Base-by-base conservation (phyloP, 805 yeast species). In the Danielia oregonensis region DNA sequence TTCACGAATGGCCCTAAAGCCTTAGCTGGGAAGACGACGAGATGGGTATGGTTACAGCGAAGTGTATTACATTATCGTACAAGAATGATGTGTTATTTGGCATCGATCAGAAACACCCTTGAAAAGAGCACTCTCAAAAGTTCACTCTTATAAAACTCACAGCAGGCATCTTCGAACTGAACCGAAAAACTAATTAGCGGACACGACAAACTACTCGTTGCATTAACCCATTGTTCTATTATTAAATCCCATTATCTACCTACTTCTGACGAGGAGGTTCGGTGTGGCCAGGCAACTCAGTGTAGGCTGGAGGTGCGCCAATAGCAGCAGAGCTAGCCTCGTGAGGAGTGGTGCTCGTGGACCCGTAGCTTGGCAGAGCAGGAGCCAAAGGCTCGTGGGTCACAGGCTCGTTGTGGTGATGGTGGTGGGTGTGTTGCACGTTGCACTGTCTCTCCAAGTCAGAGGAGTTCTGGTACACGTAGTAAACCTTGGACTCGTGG, bases 391-490 rank as follows among this genome's bases (percentile, higher is more conserved):
- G 44, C 39, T 39, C 44, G 29, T 21, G 30, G 24, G 31, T 36
- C 26, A 42, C 28, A 31, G 43, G 51, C 32, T 27, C 29, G 40
- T 51, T 49, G 32, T 52, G 53, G 39, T 49, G 55, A 40, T 52
- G 57, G 35, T 51, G 56, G 22, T 46, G 52, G 27, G 46, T 52
- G 27, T 40, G 36, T 17, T 32, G 39, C 7, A 24, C 49, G 25
- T 25, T 36, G 12, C 39, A 46, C 37, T 52, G 57, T 32, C 42
- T 43, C 42, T 67, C 73, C 30, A 67, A 48, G 39, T 67, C 71
- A 24, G 48, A 42, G 14, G 59, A 41, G 26, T 33, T 32, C 29
- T 43, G 48, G 40, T 62, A 57, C 3, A 66, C 48, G 37, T 63
- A 63, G 48, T 61, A 64, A 6, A 63, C 53, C 39, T 54, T 55